phyloP scores from a whole-genome alignment of 108 stramenopile genomes.

The Conticribra weissflogii region DNA sequence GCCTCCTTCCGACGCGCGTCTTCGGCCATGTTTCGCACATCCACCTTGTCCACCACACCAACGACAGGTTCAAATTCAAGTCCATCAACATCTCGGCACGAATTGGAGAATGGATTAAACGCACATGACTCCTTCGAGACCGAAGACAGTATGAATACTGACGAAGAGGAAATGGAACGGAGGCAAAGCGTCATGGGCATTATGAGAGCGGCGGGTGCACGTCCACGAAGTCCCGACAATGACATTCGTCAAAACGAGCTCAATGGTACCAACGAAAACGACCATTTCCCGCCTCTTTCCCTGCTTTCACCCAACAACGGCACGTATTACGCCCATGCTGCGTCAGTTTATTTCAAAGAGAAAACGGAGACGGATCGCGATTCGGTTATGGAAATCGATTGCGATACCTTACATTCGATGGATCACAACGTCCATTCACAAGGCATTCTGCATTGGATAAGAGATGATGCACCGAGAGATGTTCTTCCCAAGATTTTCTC shows the following conservation, averaged over 20 bases:
- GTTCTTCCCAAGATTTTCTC: conserved; percentile 70
- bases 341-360: not conserved
- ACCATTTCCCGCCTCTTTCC: conserved; percentile 2
- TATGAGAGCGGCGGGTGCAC: not conserved
- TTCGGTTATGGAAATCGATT: not conserved
- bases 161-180: not conserved
- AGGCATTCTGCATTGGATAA: conserved; percentile 40
- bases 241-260: too few species aligned
- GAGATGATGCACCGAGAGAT: conserved; percentile 55
- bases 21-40: not conserved
- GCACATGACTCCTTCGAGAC: conserved; percentile 2
- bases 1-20: conserved; percentile 19
- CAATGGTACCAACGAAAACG: not conserved
- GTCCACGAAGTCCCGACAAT: not conserved
- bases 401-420: not conserved
- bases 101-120: not conserved
- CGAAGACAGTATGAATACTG: conserved; percentile 6
- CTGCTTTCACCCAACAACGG: conserved; percentile 15
- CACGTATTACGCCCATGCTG: conserved; percentile 7
- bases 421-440: not conserved
- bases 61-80: too few species aligned
- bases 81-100: too few species aligned
- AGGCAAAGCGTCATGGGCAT: not conserved
- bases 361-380: not conserved
- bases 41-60: not conserved